Evolutionary conservation across 352 stramenopile species (phyloP), one percentile per base, ranked within the genome.

Genomic region (Globisporangium rhizosaccharum): DNA sequence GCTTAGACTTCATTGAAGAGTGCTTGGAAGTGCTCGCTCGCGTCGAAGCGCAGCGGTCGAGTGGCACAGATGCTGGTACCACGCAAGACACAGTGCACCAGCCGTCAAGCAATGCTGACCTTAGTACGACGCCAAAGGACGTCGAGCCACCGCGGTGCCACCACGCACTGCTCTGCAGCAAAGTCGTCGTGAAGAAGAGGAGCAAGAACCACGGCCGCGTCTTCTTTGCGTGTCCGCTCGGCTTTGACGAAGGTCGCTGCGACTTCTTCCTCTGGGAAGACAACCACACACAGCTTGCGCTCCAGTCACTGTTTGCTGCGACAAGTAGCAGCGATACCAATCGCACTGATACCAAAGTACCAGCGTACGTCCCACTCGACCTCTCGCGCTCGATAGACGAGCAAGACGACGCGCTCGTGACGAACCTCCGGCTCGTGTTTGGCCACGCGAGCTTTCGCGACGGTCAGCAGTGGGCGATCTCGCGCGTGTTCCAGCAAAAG

Each of bases 241-340:
- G 74, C 7, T 75, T 85, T 46, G 77, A 90, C 51, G 85, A 94
- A 81, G 83, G 82, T 3, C 80, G 82, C 4, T 94, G 85, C 59
- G 77, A 94, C 45, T 94, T 85, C 49, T 94, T 92, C 54, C 61
- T 92, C 0, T 94, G 85, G 85, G 76, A 88, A 68, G 80, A 94
- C 26, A 82, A 94, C 56, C 75, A 90, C 50, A 70, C 79, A 6
- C 71, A 79, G n/a, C 63, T 87, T 17, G 83, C 81, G 2, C 53
- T 93, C 26, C 65, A 82, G 37, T 75, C 66, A 20, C 76, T 93
- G 0, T 76, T 87, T 18, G 17, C 28, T 3, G 48, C 36, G 14
- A 15, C 46, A 3, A n/a, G 10, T 53, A n/a, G 8, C 51, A 60
- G 15, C 36, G 47, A 42, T 25, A 51, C 15, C 0, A 28, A 26